These are phyloP conservation scores for Gynostemma pentaphyllum DNA, from an alignment of 306 rosid species.

Conservation along the genomic window DNA sequence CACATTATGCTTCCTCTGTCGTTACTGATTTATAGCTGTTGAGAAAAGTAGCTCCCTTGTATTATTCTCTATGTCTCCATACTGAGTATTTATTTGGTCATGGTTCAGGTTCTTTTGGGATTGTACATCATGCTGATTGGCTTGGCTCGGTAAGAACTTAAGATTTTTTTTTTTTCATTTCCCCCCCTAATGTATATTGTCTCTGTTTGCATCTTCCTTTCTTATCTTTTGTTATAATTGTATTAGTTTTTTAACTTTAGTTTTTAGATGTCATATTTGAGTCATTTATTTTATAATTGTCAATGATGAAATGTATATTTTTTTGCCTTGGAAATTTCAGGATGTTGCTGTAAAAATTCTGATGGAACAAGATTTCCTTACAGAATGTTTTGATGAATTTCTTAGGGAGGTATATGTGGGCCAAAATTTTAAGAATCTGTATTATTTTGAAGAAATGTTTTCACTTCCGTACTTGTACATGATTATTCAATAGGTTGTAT, in stretches of 20 bases:
- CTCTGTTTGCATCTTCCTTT: no score
- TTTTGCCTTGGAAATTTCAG: constrained; percentile 24
- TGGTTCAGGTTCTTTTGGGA: constrained; percentile 93
- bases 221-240: no score
- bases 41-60: neutral
- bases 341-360: constrained; percentile 98
- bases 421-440: neutral
- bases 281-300: neutral
- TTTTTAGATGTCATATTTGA: neutral
- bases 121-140: constrained; percentile 97
- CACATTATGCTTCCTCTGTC: neutral
- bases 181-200: no score
- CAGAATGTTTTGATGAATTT: constrained; percentile 76
- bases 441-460: neutral
- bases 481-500: constrained; percentile 19
- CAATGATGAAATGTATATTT: neutral
- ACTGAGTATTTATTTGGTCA: constrained; percentile 17
- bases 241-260: neutral
- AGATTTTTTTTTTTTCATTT: neutral
- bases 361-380: constrained; percentile 92
- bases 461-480: constrained; percentile 6
- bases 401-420: constrained; percentile 65
- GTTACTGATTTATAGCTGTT: neutral
- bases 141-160: constrained; percentile 71
- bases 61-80: neutral